A percentile compares a stretch with the other conserved stretches of the same genome.
Evolutionary conservation across 768 basidiomycete genomes (phyloP).

Genomic region (Rhizopogon vulgaris): DNA sequence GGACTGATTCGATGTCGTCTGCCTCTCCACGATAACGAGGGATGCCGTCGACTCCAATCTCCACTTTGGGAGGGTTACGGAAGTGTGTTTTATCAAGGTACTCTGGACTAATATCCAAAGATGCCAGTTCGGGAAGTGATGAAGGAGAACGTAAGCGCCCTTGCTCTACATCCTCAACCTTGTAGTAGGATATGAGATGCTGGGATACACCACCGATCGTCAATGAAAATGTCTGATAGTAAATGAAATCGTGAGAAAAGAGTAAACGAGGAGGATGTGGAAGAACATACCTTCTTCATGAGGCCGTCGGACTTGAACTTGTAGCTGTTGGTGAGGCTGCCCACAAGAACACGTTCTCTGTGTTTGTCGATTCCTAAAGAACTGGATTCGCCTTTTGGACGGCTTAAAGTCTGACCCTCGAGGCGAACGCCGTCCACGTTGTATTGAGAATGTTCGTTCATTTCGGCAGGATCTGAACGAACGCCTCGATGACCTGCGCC

Average conservation of each 20-base stretch:
- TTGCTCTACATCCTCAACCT: slow-evolving; percentile 82
- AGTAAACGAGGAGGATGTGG: neutral
- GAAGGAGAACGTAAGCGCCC: slow-evolving; percentile 87
- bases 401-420: slow-evolving; percentile 47
- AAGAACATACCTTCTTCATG: slow-evolving; percentile 84
- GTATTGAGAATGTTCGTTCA: slow-evolving; percentile 34
- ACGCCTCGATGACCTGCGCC: slow-evolving; percentile 56
- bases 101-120: slow-evolving; percentile 79
- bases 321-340: slow-evolving; percentile 87
- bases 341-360: slow-evolving; percentile 77
- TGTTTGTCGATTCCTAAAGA: slow-evolving; percentile 55
- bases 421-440: slow-evolving; percentile 25
- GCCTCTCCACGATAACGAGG: slow-evolving; percentile 81
- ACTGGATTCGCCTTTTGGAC: slow-evolving; percentile 51
- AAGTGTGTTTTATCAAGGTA: slow-evolving; percentile 91
- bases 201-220: slow-evolving; percentile 81
- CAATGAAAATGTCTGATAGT: slow-evolving; percentile 79
- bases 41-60: slow-evolving; percentile 76
- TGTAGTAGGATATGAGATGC: slow-evolving; percentile 94
- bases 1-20: slow-evolving; percentile 55
- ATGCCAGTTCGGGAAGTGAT: slow-evolving; percentile 78
- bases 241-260: slow-evolving; percentile 23
- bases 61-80: slow-evolving; percentile 83
- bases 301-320: slow-evolving; percentile 91
- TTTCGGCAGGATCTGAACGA: slow-evolving; percentile 35